A percentile compares a stretch with the other conserved stretches of the same genome.
Conservation (phyloP, 2,329 filamentous ascomycete species). For the Paraphaeosphaeria sporulosa region DNA sequence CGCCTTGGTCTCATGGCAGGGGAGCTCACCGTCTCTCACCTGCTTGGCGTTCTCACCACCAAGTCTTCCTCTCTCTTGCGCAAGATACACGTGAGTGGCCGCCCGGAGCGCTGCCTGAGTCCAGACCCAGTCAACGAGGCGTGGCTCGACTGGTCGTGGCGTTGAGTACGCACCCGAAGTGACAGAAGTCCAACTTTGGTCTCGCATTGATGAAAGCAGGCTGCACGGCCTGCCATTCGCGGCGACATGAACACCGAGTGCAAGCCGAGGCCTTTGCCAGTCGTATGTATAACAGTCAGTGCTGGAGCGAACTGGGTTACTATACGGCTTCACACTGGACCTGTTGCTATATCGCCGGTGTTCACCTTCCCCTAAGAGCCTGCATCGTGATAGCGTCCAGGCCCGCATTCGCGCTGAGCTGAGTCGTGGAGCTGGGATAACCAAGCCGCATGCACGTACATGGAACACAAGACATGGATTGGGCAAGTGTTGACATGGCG, state of each 20-base stretch:
- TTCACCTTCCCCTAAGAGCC: too few species aligned
- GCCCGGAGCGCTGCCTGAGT: not conserved
- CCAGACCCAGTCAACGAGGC: conserved; percentile 4
- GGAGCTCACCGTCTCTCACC: not conserved
- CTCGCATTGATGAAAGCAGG: not conserved
- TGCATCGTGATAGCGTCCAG: not conserved
- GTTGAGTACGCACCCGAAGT: not conserved
- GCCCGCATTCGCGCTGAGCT: not conserved
- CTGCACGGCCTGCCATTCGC: not conserved
- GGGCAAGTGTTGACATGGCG: not conserved
- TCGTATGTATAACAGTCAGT: too few species aligned
- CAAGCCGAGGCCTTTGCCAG: too few species aligned
- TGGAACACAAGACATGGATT: not conserved
- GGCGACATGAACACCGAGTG: too few species aligned
- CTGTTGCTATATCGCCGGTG: too few species aligned
- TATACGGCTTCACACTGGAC: too few species aligned
- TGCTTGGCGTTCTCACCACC: not conserved
- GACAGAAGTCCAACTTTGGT: not conserved
- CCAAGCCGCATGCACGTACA: not conserved
- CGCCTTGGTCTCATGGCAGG: not conserved
- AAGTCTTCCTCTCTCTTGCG: not conserved
- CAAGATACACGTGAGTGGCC: not conserved
- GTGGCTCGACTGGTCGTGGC: not conserved
- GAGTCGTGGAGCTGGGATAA: not conserved
- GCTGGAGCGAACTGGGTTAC: too few species aligned